Evolutionary conservation across 1,284 basidiomycete genomes (phyloP), one percentile per base, ranked within the genome.

Genomic region (Taiwanofungus camphoratus): DNA sequence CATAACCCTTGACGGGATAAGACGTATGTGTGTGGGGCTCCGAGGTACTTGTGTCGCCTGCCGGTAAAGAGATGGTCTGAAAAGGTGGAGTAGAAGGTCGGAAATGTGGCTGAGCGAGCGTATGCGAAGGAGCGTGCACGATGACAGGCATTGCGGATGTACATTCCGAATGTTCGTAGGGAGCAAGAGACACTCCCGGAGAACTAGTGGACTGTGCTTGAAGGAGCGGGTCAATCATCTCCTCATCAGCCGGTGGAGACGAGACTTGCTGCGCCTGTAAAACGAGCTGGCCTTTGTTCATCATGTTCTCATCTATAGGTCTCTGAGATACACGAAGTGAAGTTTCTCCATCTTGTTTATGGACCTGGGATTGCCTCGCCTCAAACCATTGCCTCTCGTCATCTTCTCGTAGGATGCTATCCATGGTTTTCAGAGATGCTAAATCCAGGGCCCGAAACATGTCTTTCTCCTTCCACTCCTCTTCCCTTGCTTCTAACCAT

Each of bases 341-440:
- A 36, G n/a, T n/a, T 15, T 5, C 18, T 15, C 18, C 11, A 8
- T 15, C 34, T 4, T 21, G 15, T 18, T 13, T 36, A 11, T 18
- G 5, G 18, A 27, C 26, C 7, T 8, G n/a, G 4, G n/a, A 12
- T 27, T 30, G 11, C 26, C 18, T 23, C 16, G 19, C 38, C 40
- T 31, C 23, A 16, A 16, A 21, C 18, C 21, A 26, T 7, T 33
- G 34, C 1, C 32, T 48, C 29, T 61, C 59, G 39, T 69, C 66
- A 26, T 60, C 59, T 32, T 67, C 61, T 22, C 68, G 63, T 39
- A 78, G 52, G 18, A 80, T 65, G 20, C 55, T 52, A 41, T 80
- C 77, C 50, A 82, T 61, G 3, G 66, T 70, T 36, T 53, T 58
- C 8, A 81, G 58, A 48, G 69, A 61, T 2, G 56, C 46, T 3